These are phyloP conservation scores for Volvox reticuliferus DNA, from an alignment of 139 green algal species.

Conservation along the genomic window DNA sequence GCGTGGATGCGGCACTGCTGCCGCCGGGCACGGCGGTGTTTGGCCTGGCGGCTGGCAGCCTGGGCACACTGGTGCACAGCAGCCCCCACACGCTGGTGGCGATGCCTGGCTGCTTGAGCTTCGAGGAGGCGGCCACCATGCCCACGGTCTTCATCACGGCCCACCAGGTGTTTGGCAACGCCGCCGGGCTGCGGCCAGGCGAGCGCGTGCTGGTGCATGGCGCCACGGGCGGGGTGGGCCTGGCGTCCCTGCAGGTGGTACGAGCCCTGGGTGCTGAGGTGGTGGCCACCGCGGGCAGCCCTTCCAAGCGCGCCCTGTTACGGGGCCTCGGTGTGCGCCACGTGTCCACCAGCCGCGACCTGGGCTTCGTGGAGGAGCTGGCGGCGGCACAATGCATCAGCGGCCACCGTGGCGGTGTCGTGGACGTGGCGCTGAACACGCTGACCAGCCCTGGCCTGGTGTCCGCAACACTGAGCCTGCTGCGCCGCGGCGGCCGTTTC, in stretches of 20 bases:
- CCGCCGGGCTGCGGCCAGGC: conserved; percentile 30
- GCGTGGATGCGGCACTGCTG: neutral
- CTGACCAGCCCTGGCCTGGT: conserved; percentile 91
- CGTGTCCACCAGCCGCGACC: conserved; percentile 77
- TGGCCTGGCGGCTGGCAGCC: conserved; percentile 82
- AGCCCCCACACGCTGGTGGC: conserved; percentile 66
- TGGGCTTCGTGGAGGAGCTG: conserved; percentile 72
- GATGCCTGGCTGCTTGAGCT: conserved; percentile 75
- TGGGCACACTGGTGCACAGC: conserved; percentile 76
- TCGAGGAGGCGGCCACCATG: conserved; percentile 79
- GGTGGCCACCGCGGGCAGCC: conserved; percentile 78
- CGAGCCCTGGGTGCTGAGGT: conserved; percentile 50
- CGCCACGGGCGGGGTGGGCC: conserved; percentile 83
- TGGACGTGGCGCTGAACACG: conserved; percentile 82
- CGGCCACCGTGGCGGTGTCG: conserved; percentile 32
- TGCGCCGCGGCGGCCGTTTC: conserved; percentile 72
- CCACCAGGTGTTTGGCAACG: conserved; percentile 68
- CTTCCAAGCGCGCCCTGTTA: conserved; percentile 81
- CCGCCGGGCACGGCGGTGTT: conserved; percentile 80
- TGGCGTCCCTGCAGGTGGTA: conserved; percentile 82
- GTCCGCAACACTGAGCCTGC: conserved; percentile 69
- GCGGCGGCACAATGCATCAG: neutral
- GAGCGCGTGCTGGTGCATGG: conserved; percentile 81
- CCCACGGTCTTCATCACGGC: conserved; percentile 89
- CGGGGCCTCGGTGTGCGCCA: conserved; percentile 63